Conservation (phyloP, 176 grass and related monocot genomes). For the Coix lacrymajobi region DNA sequence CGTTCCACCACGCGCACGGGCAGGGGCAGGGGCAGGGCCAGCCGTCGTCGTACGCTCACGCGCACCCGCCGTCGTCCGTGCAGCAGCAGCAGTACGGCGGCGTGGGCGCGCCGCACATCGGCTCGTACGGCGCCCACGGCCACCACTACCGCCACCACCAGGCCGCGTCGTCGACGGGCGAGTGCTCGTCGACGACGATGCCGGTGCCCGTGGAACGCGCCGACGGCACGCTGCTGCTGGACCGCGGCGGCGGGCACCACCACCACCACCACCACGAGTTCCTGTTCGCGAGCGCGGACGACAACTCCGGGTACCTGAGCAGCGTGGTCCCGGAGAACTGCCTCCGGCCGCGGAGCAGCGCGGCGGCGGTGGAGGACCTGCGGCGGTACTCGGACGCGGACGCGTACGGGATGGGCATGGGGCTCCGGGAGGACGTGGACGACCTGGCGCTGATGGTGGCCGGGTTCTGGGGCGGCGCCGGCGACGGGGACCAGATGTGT, state of each 20-base stretch:
- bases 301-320: conserved; percentile 92
- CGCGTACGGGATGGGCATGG: conserved; percentile 37
- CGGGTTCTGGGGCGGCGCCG: conserved; percentile 45
- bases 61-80: conserved; percentile 13
- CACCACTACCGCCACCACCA: background rate
- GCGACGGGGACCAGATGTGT: conserved; percentile 33
- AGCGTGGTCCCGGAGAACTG: conserved; percentile 92
- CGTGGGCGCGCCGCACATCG: conserved; percentile 31
- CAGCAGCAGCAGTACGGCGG: conserved; percentile 26
- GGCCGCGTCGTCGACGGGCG: conserved; percentile 11
- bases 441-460: conserved; percentile 50
- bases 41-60: conserved; percentile 16
- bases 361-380: conserved; percentile 26
- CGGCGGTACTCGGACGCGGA: conserved; percentile 54
- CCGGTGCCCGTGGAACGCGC: conserved; percentile 2
- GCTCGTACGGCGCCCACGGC: background rate
- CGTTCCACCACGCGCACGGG: conserved; percentile 43
- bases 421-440: conserved; percentile 57
- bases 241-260: background rate
- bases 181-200: conserved; percentile 27
- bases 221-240: conserved; percentile 18
- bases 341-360: conserved; percentile 50
- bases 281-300: conserved; percentile 58
- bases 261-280: conserved; percentile 26
- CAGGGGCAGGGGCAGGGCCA: background rate